phyloP scores from a whole-genome alignment of 306 rosid genomes.

The Trichosanthes cucumerina region DNA sequence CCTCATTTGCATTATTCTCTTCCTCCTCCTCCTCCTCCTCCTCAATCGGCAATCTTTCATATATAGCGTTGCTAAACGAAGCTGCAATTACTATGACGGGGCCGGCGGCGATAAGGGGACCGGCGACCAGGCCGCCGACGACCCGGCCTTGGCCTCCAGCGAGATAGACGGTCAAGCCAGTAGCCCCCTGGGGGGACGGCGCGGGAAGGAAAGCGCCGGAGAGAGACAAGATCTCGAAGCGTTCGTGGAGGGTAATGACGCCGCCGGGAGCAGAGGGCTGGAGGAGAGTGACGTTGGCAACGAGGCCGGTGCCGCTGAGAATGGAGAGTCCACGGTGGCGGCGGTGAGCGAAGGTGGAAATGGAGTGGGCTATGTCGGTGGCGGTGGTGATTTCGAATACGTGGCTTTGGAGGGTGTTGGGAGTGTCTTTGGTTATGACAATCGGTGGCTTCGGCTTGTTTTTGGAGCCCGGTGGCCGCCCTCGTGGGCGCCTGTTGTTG shows the following conservation, averaged over 20 bases:
- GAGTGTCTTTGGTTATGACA: slow-evolving; percentile 49
- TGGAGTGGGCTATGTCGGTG: slow-evolving; percentile 47
- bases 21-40: slow-evolving; percentile 46
- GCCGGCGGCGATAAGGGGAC: slow-evolving; percentile 56
- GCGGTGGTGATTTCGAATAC: slow-evolving; percentile 64
- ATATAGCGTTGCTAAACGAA: slow-evolving; percentile 64
- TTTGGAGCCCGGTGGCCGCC: slow-evolving; percentile 78
- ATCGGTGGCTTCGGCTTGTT: slow-evolving; percentile 74
- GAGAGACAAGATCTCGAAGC: slow-evolving; percentile 64
- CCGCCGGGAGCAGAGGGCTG: slow-evolving; percentile 54
- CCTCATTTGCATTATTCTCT: neutral
- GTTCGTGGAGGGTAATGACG: slow-evolving; percentile 41
- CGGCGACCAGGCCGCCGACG: slow-evolving; percentile 61
- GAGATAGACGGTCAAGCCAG: slow-evolving; percentile 49
- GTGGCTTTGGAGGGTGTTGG: slow-evolving; percentile 71
- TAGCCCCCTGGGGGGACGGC: slow-evolving; percentile 65
- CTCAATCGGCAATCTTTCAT: slow-evolving; percentile 58
- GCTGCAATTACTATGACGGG: slow-evolving; percentile 74
- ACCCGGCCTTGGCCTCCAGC: slow-evolving; percentile 75
- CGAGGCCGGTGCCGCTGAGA: slow-evolving; percentile 63
- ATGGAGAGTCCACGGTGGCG: slow-evolving; percentile 79
- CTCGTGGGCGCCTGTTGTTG: slow-evolving; percentile 52
- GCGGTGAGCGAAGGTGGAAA: slow-evolving; percentile 49
- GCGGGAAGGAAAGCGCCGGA: slow-evolving; percentile 71
- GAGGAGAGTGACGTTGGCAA: slow-evolving; percentile 52